Percentiles rank a stretch among this genome's conserved stretches.
phyloP scores from a whole-genome alignment of 257 asterid genomes.

The Petunia secreta region DNA sequence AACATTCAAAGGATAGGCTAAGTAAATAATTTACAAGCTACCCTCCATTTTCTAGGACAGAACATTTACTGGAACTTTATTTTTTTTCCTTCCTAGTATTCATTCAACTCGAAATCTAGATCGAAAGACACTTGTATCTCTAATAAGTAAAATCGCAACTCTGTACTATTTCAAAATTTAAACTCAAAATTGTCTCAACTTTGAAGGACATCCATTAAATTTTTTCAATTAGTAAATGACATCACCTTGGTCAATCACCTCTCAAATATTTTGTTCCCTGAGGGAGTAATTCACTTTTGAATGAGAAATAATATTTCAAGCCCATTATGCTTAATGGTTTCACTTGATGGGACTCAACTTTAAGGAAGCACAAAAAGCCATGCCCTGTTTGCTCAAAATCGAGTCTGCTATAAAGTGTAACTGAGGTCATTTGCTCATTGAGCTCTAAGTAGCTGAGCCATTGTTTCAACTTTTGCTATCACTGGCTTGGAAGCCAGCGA shows the following conservation, averaged over 20 bases:
- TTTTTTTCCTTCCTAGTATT: neutral
- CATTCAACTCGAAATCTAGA: slow-evolving; percentile 10
- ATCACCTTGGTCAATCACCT: slow-evolving; percentile 8
- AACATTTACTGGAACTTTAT: too few relatives aligned
- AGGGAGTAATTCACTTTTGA: neutral
- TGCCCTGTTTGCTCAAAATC: neutral
- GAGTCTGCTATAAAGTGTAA: slow-evolving; percentile 1
- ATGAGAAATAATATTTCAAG: neutral
- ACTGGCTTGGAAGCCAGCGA: neutral
- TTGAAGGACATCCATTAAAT: neutral
- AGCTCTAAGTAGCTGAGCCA: neutral
- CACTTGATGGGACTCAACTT: slow-evolving; percentile 5
- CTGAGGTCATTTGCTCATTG: neutral
- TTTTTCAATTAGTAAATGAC: neutral
- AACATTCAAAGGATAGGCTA: neutral
- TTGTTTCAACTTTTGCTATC: neutral
- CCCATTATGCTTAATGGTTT: neutral
- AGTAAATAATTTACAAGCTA: neutral
- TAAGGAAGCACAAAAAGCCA: neutral
- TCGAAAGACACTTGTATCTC: neutral
- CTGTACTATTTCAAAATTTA: neutral
- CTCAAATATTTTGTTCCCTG: neutral
- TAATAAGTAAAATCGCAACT: neutral
- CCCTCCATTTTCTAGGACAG: neutral
- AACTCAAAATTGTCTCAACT: neutral